Evolutionary conservation across 176 grass and related monocot genomes (phyloP), one percentile per base, ranked within the genome.

Genomic region (Aegilops longissima): DNA sequence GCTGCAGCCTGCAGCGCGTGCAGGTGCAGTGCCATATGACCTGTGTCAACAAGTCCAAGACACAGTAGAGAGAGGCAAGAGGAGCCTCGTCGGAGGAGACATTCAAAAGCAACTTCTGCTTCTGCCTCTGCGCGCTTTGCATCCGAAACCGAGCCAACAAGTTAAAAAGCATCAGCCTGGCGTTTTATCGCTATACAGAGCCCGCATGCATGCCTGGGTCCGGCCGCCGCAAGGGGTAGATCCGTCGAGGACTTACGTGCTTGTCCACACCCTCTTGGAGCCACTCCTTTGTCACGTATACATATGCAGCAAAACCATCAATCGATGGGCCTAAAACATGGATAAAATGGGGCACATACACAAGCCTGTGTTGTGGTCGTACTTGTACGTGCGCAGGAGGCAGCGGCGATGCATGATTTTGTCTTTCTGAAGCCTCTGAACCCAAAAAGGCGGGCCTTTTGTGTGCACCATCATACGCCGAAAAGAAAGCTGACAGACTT

Each of bases 201-300:
- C 64, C 18, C 18, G 71, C 62, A 27, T 52, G 49, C 49, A 61
- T 3, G 87, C 20, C 65, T 21, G 36, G 34, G 52, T 74, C 80
- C n/a, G 69, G 6, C 70, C 68, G 56, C 66, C 66, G 68, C 77
- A 40, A 38, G 69, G 61, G 24, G 63, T 34, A 30, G 78, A 81
- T 56, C 40, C 33, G 38, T 74, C 59, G 35, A 91, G 59, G 80
- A 21, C 44, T 74, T 79, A 25, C 80, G 40, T 84, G 80, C 80
- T 84, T 87, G 85, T 91, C 89, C 45, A 83, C 5, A 91, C 85
- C 44, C 59, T 63, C 67, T 91, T 91, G 89, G 85, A 87, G 81
- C 80, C 59, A 49, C 29, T n/a, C 80, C 3, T 78, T 84, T 84
- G 80, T 47, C 58, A 72, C 65, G 79, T 78, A 76, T 34, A 52